These are phyloP conservation scores for Gossypium mustelinum DNA, from an alignment of 345 rosid genomes.

Conservation along the genomic window DNA sequence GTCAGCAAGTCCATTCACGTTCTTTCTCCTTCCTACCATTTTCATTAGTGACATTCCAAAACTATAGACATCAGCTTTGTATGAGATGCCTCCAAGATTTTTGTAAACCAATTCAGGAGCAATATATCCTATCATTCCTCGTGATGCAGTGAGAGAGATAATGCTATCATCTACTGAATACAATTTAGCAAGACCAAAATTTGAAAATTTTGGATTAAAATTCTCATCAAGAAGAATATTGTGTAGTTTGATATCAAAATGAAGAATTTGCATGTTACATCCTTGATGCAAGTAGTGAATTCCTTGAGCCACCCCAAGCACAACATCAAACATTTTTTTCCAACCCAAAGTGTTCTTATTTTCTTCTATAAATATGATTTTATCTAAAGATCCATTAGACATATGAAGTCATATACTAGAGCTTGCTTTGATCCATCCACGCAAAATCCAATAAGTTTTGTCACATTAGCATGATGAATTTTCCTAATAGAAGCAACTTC, in stretches of 20 bases:
- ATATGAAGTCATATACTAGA: slow-evolving; percentile 9
- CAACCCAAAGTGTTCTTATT: neutral
- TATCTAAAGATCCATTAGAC: neutral
- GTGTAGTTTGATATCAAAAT: neutral
- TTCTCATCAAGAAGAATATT: no score
- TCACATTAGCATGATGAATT: neutral
- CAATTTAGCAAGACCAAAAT: no score
- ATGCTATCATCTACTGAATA: no score
- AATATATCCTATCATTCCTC: no score
- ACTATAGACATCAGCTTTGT: no score
- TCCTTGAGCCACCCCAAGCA: neutral
- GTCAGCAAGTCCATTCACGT: no score
- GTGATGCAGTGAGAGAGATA: no score
- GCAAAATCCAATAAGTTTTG: neutral
- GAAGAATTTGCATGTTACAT: neutral
- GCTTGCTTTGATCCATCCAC: slow-evolving; percentile 12
- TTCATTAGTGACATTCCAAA: no score
- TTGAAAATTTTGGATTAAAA: no score
- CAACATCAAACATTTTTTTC: neutral
- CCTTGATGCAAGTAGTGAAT: neutral
- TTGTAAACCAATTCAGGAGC: no score
- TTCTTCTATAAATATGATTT: neutral
- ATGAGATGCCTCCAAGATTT: no score
- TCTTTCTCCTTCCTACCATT: no score
- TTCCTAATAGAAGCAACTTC: neutral